Conservation (phyloP, 208 protist genomes). For the Leishmania amazonensis region DNA sequence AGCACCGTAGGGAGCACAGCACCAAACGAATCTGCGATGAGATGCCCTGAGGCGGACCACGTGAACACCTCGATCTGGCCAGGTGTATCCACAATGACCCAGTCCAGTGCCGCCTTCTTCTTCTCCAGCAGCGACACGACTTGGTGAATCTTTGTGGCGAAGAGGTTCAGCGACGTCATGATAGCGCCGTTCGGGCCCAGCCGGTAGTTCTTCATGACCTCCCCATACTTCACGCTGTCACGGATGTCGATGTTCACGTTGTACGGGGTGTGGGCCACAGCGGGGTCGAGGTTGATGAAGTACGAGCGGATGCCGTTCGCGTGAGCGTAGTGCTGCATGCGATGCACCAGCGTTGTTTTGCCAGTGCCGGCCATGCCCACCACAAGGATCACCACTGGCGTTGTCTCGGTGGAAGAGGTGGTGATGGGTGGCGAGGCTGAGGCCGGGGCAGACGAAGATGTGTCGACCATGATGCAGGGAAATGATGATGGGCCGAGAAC, state of each 20-base stretch:
- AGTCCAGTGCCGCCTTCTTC: slow-evolving; percentile 80
- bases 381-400: slow-evolving; percentile 95
- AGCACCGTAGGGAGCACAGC: slow-evolving; percentile 95
- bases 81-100: slow-evolving; percentile 98
- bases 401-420: slow-evolving; percentile 13
- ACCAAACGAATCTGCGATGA: slow-evolving; percentile 97
- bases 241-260: slow-evolving; percentile 99
- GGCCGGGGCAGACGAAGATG: neutral
- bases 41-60: slow-evolving; percentile 97
- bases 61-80: slow-evolving; percentile 99
- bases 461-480: slow-evolving; percentile 3
- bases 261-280: slow-evolving; percentile 95
- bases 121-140: slow-evolving; percentile 92
- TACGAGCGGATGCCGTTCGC: slow-evolving; percentile 86
- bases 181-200: slow-evolving; percentile 99
- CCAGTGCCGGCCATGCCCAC: slow-evolving; percentile 99
- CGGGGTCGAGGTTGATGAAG: slow-evolving; percentile 99
- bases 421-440: slow-evolving; percentile 6
- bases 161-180: slow-evolving; percentile 99
- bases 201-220: slow-evolving; percentile 98
- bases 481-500: neutral
- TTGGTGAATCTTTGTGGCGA: slow-evolving; percentile 98
- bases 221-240: slow-evolving; percentile 98
- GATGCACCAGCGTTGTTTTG: slow-evolving; percentile 98
- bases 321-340: slow-evolving; percentile 93